phyloP scores from a whole-genome alignment of 371 early-diverging fungal genomes.

The Mortierella sp. region DNA sequence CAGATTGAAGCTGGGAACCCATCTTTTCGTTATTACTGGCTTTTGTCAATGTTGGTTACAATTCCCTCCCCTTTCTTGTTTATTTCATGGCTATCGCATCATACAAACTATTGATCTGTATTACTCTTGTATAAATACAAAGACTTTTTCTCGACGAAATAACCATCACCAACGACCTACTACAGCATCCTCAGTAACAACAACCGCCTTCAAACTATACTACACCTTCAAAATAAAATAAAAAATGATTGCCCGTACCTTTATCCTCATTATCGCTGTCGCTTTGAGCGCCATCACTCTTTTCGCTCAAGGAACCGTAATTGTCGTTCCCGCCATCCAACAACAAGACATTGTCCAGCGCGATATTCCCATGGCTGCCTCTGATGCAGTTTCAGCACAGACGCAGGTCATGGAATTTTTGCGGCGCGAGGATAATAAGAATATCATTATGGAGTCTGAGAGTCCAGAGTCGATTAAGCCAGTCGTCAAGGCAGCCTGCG shows the following conservation, averaged over 20 bases:
- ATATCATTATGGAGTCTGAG: not conserved
- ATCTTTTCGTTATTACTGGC: too few relatives aligned
- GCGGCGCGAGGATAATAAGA: not conserved
- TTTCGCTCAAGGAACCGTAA: not conserved
- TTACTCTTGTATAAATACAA: conserved; percentile 3
- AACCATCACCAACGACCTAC: not conserved
- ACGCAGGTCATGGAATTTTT: not conserved
- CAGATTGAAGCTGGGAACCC: too few relatives aligned
- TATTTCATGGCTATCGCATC: not conserved
- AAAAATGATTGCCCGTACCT: not conserved
- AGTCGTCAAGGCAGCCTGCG: not conserved
- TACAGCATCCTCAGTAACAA: not conserved
- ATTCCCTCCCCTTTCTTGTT: too few relatives aligned
- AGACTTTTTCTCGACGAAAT: not conserved
- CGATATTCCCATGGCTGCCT: conserved; percentile 9
- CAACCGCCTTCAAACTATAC: not conserved
- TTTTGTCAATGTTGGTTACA: too few relatives aligned
- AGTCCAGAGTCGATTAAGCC: not conserved
- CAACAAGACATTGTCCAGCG: conserved; percentile 1
- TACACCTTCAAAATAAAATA: not conserved
- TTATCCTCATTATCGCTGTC: not conserved
- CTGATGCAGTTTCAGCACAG: not conserved
- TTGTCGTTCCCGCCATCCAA: not conserved
- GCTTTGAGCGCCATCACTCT: not conserved
- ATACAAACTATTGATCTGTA: too few relatives aligned